Evolutionary conservation across 2,329 filamentous ascomycete species (phyloP).

Genomic region (Aureobasidium melanogenum): DNA sequence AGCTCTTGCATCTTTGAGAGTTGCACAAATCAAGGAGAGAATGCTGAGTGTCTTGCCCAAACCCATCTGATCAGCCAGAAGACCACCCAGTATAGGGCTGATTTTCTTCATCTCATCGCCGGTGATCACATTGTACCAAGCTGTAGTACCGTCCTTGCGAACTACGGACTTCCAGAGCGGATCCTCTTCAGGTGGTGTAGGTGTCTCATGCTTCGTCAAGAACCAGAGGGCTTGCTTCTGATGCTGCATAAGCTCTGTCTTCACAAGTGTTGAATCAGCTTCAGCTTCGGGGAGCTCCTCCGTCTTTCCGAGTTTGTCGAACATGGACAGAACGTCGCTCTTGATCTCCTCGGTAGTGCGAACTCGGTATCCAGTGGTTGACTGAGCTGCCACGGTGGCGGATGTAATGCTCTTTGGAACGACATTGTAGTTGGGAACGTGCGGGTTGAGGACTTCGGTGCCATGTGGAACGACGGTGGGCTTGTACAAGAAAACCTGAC

Average conservation of each 20-base stretch:
- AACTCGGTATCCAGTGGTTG: conserved; percentile 25
- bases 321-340: conserved; percentile 75
- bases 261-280: conserved; percentile 52
- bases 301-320: conserved; percentile 69
- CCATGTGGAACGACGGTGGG: conserved; percentile 57
- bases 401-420: conserved; percentile 3
- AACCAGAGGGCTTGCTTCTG: conserved; percentile 88
- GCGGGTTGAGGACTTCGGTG: conserved; percentile 68
- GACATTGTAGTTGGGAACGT: conserved; percentile 40
- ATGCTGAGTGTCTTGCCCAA: conserved; percentile 60
- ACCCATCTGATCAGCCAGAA: conserved; percentile 44
- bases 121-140: conserved; percentile 80
- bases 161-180: conserved; percentile 63
- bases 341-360: conserved; percentile 80
- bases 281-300: conserved; percentile 70
- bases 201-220: conserved; percentile 69
- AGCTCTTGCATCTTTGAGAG: conserved; percentile 50
- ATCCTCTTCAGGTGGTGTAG: conserved; percentile 20
- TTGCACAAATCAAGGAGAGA: conserved; percentile 64
- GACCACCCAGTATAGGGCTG: conserved; percentile 32
- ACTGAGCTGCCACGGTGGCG: background rate
- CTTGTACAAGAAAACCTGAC: conserved; percentile 57
- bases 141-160: conserved; percentile 46
- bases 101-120: conserved; percentile 45
- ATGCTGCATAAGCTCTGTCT: conserved; percentile 63